phyloP scores from a whole-genome alignment of 345 rosid genomes.

The Cardamine chenopodiifolia region DNA sequence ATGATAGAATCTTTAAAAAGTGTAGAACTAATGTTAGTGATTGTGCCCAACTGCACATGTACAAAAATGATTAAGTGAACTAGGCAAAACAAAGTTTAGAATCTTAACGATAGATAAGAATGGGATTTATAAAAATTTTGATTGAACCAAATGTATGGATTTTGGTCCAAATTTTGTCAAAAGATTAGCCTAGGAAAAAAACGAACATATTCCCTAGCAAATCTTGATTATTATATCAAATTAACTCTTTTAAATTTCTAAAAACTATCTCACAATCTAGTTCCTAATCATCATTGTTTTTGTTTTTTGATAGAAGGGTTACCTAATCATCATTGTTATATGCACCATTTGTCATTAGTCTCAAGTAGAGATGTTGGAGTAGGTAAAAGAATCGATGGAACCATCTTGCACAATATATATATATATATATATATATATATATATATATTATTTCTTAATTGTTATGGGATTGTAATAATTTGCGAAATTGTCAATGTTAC shows the following conservation, averaged over 20 bases:
- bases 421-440: no score
- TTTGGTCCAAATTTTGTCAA: not conserved
- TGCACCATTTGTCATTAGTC: not conserved
- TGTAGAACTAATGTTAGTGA: constrained; percentile 4
- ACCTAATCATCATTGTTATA: not conserved
- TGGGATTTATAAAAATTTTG: not conserved
- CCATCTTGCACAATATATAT: no score
- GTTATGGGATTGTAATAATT: not conserved
- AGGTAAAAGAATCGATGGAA: not conserved
- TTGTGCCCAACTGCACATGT: not conserved
- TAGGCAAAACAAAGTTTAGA: not conserved
- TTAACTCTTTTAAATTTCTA: not conserved
- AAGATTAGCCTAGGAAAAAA: not conserved
- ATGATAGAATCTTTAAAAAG: not conserved
- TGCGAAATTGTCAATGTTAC: not conserved
- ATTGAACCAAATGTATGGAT: not conserved
- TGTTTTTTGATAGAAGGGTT: no score
- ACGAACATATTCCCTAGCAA: not conserved
- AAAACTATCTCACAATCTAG: not conserved
- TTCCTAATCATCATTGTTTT: not conserved
- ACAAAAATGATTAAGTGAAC: not conserved
- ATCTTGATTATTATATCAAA: not conserved
- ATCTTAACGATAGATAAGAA: not conserved
- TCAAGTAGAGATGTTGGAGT: not conserved
- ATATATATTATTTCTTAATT: not conserved